Percentiles rank a stretch among this genome's conserved stretches.
Conservation (phyloP, 768 basidiomycete species). For the Termitomyces sp. region DNA sequence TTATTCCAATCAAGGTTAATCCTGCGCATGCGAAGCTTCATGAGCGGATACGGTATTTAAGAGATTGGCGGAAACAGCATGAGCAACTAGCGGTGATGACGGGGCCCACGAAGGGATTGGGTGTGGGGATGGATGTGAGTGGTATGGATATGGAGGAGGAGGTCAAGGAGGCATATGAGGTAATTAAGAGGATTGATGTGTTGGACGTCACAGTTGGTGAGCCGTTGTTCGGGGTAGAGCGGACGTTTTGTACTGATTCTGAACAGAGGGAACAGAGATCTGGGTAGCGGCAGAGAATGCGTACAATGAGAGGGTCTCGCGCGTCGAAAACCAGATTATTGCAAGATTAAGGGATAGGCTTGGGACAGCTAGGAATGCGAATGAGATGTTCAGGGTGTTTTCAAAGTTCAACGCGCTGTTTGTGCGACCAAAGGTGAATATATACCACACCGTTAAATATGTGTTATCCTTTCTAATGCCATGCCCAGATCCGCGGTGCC, state of each 20-base stretch:
- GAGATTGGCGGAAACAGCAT: constrained; percentile 95
- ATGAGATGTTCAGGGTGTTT: constrained; percentile 99
- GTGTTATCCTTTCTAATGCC: background rate
- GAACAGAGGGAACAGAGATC: constrained; percentile 88
- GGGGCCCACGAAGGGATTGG: constrained; percentile 83
- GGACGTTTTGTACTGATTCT: background rate
- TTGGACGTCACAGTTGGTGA: constrained; percentile 88
- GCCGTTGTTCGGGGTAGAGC: constrained; percentile 18
- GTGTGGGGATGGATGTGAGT: constrained; percentile 68
- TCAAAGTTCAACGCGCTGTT: constrained; percentile 98
- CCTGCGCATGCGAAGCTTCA: constrained; percentile 90
- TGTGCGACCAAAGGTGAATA: constrained; percentile 83
- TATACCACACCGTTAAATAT: background rate
- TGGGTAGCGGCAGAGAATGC: constrained; percentile 97
- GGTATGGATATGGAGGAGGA: constrained; percentile 99
- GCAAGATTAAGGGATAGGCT: constrained; percentile 85
- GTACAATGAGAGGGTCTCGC: constrained; percentile 94
- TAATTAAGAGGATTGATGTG: constrained; percentile 95
- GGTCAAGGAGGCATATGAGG: constrained; percentile 93
- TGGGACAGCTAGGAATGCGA: constrained; percentile 93
- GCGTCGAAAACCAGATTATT: constrained; percentile 99
- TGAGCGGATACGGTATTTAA: constrained; percentile 79
- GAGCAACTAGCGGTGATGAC: constrained; percentile 98
- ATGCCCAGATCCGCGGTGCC: constrained; percentile 81
- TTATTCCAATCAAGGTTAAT: constrained; percentile 93